These are phyloP conservation scores for Camellia japonica DNA, from an alignment of 148 eudicot genomes.

Conservation along the genomic window DNA sequence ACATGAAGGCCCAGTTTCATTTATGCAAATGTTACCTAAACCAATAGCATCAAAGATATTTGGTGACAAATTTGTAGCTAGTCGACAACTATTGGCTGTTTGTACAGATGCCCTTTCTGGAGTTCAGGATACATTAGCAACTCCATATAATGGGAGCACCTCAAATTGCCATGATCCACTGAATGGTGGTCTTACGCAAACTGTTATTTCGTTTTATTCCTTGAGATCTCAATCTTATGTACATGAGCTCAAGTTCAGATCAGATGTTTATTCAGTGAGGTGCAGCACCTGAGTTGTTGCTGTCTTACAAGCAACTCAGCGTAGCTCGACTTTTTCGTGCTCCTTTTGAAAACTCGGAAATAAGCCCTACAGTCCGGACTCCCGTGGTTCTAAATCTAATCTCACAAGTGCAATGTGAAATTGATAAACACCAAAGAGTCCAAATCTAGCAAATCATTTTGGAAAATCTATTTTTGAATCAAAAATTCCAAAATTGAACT, in stretches of 20 bases:
- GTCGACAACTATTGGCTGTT: slow-evolving; percentile 66
- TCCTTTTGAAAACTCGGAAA: too few species aligned
- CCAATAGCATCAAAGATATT: slow-evolving; percentile 40
- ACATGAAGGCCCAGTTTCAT: too few species aligned
- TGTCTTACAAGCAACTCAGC: slow-evolving; percentile 76
- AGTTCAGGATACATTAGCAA: slow-evolving; percentile 30
- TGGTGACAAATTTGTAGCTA: slow-evolving; percentile 44
- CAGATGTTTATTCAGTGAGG: slow-evolving; percentile 62
- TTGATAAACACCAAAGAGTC: too few species aligned
- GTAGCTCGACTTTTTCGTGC: slow-evolving; percentile 28
- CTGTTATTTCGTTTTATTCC: slow-evolving; percentile 71
- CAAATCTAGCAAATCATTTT: too few species aligned
- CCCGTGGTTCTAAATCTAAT: too few species aligned
- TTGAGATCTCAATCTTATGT: slow-evolving; percentile 59
- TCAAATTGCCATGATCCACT: slow-evolving; percentile 34
- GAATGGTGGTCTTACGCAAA: slow-evolving; percentile 43
- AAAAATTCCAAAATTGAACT: too few species aligned
- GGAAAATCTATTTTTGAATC: too few species aligned
- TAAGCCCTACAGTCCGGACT: too few species aligned
- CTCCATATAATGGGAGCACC: slow-evolving; percentile 36
- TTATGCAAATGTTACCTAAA: too few species aligned
- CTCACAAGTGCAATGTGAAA: too few species aligned
- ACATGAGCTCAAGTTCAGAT: slow-evolving; percentile 61
- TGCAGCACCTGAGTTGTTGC: slow-evolving; percentile 80
- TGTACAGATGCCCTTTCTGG: slow-evolving; percentile 61